phyloP scores from a whole-genome alignment of 495 filamentous ascomycete species.

The Trichoderma reesei region DNA sequence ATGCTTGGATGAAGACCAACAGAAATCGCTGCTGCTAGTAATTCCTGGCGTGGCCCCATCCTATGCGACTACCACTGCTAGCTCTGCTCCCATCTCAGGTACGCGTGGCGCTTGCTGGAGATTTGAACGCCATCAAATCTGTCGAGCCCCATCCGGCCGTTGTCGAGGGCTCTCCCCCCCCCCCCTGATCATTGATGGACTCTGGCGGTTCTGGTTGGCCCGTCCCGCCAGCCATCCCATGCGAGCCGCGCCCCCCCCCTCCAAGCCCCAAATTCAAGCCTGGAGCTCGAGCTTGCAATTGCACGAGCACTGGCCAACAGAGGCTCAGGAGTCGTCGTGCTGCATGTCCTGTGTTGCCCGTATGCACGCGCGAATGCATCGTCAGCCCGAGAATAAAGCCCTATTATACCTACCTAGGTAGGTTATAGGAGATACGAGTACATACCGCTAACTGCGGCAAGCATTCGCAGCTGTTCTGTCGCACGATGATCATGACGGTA shows the following conservation, averaged over 20 bases:
- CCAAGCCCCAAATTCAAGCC: not conserved
- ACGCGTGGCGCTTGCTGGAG: not conserved
- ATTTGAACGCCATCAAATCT: not conserved
- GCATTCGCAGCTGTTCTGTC: too few relatives aligned
- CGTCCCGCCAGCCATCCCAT: not conserved
- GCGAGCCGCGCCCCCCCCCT: not conserved
- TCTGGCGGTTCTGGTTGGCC: constrained; percentile 1
- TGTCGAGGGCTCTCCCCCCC: not conserved
- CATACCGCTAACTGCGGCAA: too few relatives aligned
- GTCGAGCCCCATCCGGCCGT: constrained; percentile 3
- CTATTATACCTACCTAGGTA: too few relatives aligned
- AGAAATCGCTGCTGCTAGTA: not conserved
- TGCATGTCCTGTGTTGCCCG: too few relatives aligned
- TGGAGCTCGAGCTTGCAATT: not conserved
- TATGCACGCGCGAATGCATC: too few relatives aligned
- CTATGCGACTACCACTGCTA: not conserved
- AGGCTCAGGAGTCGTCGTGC: not conserved
- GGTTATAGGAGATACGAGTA: too few relatives aligned
- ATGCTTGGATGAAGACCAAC: not conserved
- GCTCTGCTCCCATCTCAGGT: not conserved
- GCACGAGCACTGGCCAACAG: not conserved
- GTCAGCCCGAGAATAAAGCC: too few relatives aligned
- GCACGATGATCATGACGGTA: too few relatives aligned
- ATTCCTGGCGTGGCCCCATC: not conserved
- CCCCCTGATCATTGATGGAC: not conserved